Evolutionary conservation across 768 basidiomycete genomes (phyloP).

Genomic region (Kwoniella pini): DNA sequence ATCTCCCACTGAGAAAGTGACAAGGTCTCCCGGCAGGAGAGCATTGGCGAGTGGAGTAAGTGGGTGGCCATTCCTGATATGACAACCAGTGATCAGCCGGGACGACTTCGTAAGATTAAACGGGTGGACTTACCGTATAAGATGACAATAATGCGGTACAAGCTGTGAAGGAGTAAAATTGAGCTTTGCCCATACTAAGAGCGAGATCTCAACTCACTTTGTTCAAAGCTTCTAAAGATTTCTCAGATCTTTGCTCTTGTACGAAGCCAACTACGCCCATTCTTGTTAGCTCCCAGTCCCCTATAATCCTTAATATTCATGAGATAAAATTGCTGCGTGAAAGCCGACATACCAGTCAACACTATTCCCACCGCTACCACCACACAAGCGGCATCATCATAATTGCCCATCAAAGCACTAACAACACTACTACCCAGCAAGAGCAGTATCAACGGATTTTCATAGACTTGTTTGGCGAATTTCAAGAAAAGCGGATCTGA

Average conservation of each 20-base stretch:
- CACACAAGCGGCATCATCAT: slow-evolving; percentile 92
- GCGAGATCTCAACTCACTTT: slow-evolving; percentile 57
- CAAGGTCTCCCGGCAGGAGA: slow-evolving; percentile 91
- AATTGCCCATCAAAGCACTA: slow-evolving; percentile 90
- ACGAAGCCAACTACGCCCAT: slow-evolving; percentile 75
- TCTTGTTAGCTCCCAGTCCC: neutral
- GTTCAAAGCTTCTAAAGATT: slow-evolving; percentile 90
- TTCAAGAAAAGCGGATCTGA: slow-evolving; percentile 80
- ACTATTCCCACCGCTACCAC: slow-evolving; percentile 89
- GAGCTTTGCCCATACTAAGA: slow-evolving; percentile 2
- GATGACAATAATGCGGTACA: slow-evolving; percentile 93
- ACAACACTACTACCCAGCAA: slow-evolving; percentile 86
- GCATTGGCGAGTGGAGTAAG: slow-evolving; percentile 89
- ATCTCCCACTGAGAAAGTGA: slow-evolving; percentile 86
- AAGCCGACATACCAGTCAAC: slow-evolving; percentile 68
- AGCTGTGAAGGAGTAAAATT: slow-evolving; percentile 56
- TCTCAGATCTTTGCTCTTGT: slow-evolving; percentile 90
- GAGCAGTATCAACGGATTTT: slow-evolving; percentile 86
- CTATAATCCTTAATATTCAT: too few relatives aligned
- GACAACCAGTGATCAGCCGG: neutral
- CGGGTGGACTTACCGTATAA: slow-evolving; percentile 62
- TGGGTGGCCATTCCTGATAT: slow-evolving; percentile 62
- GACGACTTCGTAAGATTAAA: neutral
- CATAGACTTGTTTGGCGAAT: slow-evolving; percentile 93
- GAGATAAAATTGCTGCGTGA: too few relatives aligned